These are phyloP conservation scores for Pyrenula massariospora DNA, from an alignment of 495 filamentous ascomycete genomes.

Conservation along the genomic window DNA sequence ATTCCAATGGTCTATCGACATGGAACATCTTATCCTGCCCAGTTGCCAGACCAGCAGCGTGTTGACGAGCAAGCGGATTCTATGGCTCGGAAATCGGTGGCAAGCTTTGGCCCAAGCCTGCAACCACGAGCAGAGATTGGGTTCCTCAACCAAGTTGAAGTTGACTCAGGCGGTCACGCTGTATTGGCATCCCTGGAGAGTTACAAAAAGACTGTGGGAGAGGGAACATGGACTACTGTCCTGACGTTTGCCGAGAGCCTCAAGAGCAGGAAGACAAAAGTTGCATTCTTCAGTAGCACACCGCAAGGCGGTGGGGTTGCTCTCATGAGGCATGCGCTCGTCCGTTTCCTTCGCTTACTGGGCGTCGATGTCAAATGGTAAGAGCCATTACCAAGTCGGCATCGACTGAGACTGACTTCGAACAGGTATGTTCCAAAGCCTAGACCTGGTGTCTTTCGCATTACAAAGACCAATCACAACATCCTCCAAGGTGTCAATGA, in stretches of 20 bases:
- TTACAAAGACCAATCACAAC: constrained; percentile 88
- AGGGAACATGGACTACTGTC: constrained; percentile 56
- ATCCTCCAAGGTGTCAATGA: constrained; percentile 75
- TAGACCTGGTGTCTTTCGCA: constrained; percentile 70
- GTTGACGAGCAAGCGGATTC: constrained; percentile 73
- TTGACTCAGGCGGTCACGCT: constrained; percentile 54
- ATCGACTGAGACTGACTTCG: neutral
- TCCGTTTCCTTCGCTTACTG: constrained; percentile 57
- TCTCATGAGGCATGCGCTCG: constrained; percentile 76
- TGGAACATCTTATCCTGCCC: constrained; percentile 1
- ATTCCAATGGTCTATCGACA: constrained; percentile 49
- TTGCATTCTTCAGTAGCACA: constrained; percentile 80
- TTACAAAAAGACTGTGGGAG: constrained; percentile 49
- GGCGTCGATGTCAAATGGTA: constrained; percentile 70
- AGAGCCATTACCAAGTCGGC: constrained; percentile 23
- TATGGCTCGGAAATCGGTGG: constrained; percentile 6
- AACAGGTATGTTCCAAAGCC: constrained; percentile 71
- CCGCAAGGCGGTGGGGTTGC: constrained; percentile 84
- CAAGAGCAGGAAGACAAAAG: constrained; percentile 52
- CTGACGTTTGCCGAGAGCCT: constrained; percentile 56
- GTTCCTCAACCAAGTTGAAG: constrained; percentile 61
- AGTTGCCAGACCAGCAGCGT: constrained; percentile 38
- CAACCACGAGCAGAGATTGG: constrained; percentile 66
- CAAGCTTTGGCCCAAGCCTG: constrained; percentile 61
- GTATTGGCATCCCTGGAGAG: constrained; percentile 49